Evolutionary conservation across 106 monocot genomes (phyloP).

Genomic region (Posidonia australis): DNA sequence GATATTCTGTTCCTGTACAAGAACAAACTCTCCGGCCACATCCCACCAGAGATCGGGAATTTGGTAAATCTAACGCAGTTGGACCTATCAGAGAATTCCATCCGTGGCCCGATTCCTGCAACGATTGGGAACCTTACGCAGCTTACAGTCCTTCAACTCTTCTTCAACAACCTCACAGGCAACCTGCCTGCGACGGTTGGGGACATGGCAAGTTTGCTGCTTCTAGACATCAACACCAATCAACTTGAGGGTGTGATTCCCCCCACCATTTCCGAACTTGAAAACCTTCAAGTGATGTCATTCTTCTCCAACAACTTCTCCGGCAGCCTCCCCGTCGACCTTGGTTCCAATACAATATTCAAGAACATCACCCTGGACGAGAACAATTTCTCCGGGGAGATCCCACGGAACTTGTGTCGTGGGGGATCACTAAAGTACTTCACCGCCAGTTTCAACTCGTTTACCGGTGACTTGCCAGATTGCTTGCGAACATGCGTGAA

Average conservation of each 20-base stretch:
- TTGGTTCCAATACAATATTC: conserved; percentile 35
- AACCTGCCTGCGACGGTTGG: conserved; percentile 49
- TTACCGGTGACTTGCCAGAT: conserved; percentile 45
- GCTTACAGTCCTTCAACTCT: conserved; percentile 15
- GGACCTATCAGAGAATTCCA: conserved; percentile 35
- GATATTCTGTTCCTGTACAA: conserved; percentile 11
- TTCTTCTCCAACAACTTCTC: conserved; percentile 37
- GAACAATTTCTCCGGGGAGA: conserved; percentile 46
- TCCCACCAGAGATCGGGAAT: conserved; percentile 37
- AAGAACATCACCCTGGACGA: conserved; percentile 25
- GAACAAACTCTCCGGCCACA: conserved; percentile 32
- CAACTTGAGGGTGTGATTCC: conserved; percentile 44
- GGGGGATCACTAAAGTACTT: conserved; percentile 29
- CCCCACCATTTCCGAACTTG: conserved; percentile 24
- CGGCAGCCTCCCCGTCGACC: conserved; percentile 28
- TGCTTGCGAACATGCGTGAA: conserved; percentile 43
- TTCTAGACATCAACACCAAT: conserved; percentile 40
- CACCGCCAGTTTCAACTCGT: conserved; percentile 41
- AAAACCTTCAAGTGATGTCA: conserved; percentile 8
- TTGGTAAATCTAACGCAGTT: conserved; percentile 15
- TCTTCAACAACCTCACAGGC: conserved; percentile 43
- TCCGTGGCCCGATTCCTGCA: conserved; percentile 36
- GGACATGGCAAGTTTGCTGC: conserved; percentile 27
- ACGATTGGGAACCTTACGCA: conserved; percentile 38
- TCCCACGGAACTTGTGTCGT: conserved; percentile 40